Evolutionary conservation across 2,329 filamentous ascomycete genomes (phyloP), one percentile per base, ranked within the genome.

Genomic region (Aureobasidium leucospermi): DNA sequence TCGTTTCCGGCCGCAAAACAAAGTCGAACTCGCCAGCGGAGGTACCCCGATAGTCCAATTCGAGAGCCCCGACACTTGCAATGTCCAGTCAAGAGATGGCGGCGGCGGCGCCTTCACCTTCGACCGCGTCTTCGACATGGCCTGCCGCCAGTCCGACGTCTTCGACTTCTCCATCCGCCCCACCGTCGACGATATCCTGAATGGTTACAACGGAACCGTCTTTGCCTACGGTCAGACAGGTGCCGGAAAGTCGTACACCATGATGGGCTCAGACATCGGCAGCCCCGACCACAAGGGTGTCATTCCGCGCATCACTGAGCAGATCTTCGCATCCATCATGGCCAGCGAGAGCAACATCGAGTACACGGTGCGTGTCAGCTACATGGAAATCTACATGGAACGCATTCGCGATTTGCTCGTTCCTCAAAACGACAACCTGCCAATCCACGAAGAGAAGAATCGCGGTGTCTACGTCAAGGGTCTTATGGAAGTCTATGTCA

Each of bases 361-460:
- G 76, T 97, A 97, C 75, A 97, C 92, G n/a, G 93, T 99, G 57
- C 86, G 92, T 60, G 93, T 97, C 70, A 96, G 91, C 75, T 97
- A 97, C 76, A 96, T 99, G 92, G 94, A 99, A 76, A 97, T 99
- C 65, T 99, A 99, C 79, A 99, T 97, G 94, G 94, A 99, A 78
- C 86, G 89, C 67, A 97, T 99, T 73, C 85, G 93, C 69, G 94
- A 99, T 84, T 77, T 99, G 69, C 79, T 99, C 64, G 86, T 88
- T 28, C 94, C 94, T 10, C 88, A 92, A 62, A 96, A 97, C 75
- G 93, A 96, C 77, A 97, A 97, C 71, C 79, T 99, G 56, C 92
- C 93, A 0, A 87, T 97, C n/a, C 94, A 97, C 76, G 94, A 99
- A 70, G 94, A 97, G 76, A 96, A 96, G 81, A 94, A 88, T 71